Percentiles rank a stretch among this genome's conserved stretches.
Conservation (phyloP, 1,284 basidiomycete species). For the Lentinula novae-zelandiae region DNA sequence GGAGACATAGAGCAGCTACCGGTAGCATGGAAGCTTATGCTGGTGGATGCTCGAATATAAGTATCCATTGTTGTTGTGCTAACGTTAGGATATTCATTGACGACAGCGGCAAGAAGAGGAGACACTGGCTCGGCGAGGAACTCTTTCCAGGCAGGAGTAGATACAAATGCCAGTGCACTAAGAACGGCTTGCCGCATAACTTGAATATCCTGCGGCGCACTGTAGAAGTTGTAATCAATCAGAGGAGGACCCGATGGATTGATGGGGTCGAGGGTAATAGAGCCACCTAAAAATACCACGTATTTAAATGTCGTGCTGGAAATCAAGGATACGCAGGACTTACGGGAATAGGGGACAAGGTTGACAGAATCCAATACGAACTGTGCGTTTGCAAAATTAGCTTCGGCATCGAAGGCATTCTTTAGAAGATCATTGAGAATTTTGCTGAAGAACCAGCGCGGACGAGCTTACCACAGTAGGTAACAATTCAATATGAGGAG, state of each 20-base stretch:
- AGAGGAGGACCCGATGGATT: slow-evolving; percentile 35
- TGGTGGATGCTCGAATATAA: slow-evolving; percentile 19
- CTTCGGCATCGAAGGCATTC: neutral
- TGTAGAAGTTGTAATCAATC: slow-evolving; percentile 26
- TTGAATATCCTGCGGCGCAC: slow-evolving; percentile 29
- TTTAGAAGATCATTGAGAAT: neutral
- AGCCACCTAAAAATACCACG: neutral
- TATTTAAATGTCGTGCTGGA: neutral
- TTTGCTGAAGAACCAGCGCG: neutral
- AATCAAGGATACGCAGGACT: neutral
- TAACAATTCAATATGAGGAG: slow-evolving; percentile 6
- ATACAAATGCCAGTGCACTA: slow-evolving; percentile 26
- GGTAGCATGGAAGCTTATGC: slow-evolving; percentile 23
- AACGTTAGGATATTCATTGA: slow-evolving; percentile 10
- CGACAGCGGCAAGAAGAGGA: slow-evolving; percentile 1
- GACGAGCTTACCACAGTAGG: neutral
- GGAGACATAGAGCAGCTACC: slow-evolving; percentile 27
- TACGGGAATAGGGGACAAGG: slow-evolving; percentile 10
- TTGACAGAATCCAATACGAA: neutral
- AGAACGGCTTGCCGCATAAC: slow-evolving; percentile 30
- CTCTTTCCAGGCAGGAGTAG: slow-evolving; percentile 29
- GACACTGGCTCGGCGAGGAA: slow-evolving; percentile 12
- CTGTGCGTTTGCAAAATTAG: neutral
- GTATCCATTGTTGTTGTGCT: slow-evolving; percentile 22
- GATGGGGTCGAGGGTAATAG: slow-evolving; percentile 10